Percentiles rank a stretch among this genome's conserved stretches.
Conservation (phyloP, 345 rosid genomes). For the Aquilaria sinensis region DNA sequence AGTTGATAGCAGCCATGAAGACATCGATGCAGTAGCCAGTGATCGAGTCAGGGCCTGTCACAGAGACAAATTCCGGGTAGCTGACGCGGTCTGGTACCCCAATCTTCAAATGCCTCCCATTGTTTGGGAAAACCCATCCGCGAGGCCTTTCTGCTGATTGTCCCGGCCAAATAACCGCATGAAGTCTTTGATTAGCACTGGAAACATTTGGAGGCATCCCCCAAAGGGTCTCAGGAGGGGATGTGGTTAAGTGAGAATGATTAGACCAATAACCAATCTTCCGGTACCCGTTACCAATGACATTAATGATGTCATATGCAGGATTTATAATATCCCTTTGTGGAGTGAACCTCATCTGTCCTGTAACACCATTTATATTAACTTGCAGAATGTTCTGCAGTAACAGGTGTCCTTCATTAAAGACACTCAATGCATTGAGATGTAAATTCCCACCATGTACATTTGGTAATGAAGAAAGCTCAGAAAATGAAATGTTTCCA, state of each 20-base stretch:
- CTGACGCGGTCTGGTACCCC: constrained; percentile 65
- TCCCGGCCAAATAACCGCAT: constrained; percentile 67
- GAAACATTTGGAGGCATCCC: constrained; percentile 32
- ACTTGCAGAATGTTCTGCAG: constrained; percentile 49
- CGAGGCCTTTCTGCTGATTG: constrained; percentile 55
- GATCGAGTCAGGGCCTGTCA: constrained; percentile 32
- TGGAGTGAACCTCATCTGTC: constrained; percentile 45
- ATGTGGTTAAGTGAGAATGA: constrained; percentile 52
- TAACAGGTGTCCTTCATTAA: constrained; percentile 53
- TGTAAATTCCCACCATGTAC: constrained; percentile 42
- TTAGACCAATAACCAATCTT: constrained; percentile 75
- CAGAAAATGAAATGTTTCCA: constrained; percentile 61
- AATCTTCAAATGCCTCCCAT: constrained; percentile 66
- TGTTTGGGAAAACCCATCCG: constrained; percentile 85
- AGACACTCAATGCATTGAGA: constrained; percentile 66
- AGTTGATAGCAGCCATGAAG: constrained; percentile 60
- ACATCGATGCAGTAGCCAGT: constrained; percentile 91
- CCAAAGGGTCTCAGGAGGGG: constrained; percentile 38
- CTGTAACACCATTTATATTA: constrained; percentile 59
- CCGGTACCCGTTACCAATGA: constrained; percentile 57
- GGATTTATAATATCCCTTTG: constrained; percentile 55
- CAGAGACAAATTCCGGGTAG: constrained; percentile 60
- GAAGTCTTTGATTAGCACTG: constrained; percentile 35
- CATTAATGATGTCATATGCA: constrained; percentile 74
- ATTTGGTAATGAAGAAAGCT: constrained; percentile 29